A percentile compares a stretch with the other conserved stretches of the same genome.
phyloP scores from a whole-genome alignment of 176 grass and related monocot genomes.

The Lolium multiflorum region DNA sequence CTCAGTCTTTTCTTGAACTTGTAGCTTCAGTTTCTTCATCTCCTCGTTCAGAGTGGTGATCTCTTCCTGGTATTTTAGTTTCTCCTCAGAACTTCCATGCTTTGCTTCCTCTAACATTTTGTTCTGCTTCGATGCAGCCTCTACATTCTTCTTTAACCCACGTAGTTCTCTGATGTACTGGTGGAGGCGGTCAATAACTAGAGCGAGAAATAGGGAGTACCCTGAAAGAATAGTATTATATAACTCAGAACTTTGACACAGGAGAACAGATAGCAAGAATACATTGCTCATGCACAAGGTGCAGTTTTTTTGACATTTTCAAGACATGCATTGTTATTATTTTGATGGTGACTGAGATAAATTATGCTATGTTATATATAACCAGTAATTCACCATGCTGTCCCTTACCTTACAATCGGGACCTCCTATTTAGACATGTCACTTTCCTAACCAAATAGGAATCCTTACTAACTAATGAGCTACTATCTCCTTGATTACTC shows the following conservation, averaged over 20 bases:
- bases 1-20: conserved; percentile 62
- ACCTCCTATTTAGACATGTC: background rate
- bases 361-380: background rate
- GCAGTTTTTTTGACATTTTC: background rate
- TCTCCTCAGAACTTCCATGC: conserved; percentile 53
- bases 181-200: conserved; percentile 81
- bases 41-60: conserved; percentile 62
- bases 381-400: background rate
- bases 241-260: conserved; percentile 15
- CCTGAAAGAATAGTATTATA: conserved; percentile 52
- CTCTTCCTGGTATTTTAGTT: conserved; percentile 52
- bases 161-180: conserved; percentile 85
- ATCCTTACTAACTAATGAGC: background rate
- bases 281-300: background rate
- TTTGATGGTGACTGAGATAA: background rate
- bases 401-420: background rate
- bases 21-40: conserved; percentile 69
- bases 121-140: conserved; percentile 68
- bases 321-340: background rate
- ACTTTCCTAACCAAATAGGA: background rate
- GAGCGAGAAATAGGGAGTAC: conserved; percentile 81
- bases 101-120: conserved; percentile 73
- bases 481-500: background rate
- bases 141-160: conserved; percentile 69
- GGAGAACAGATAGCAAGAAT: conserved; percentile 4